phyloP scores from a whole-genome alignment of 306 rosid species.

The Quillaja saponaria region DNA sequence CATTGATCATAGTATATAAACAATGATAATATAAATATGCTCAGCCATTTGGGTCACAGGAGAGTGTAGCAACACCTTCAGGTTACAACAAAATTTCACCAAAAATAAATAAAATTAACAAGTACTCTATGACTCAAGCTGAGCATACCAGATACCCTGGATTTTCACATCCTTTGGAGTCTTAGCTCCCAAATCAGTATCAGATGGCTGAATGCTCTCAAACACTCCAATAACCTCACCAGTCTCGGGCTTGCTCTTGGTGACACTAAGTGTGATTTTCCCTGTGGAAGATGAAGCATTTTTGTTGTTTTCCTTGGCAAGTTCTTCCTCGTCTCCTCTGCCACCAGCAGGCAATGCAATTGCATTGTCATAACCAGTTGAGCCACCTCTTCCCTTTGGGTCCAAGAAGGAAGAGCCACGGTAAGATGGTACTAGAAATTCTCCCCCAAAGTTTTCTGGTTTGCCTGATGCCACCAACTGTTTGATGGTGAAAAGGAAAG shows the following conservation, averaged over 20 bases:
- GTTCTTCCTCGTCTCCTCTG: constrained; percentile 95
- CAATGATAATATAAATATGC: constrained; percentile 34
- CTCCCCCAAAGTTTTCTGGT: constrained; percentile 66
- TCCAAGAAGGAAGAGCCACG: constrained; percentile 94
- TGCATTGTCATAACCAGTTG: constrained; percentile 85
- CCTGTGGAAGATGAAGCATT: constrained; percentile 73
- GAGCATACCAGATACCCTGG: constrained; percentile 96
- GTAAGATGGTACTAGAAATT: constrained; percentile 84
- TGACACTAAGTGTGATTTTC: constrained; percentile 79
- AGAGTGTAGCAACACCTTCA: constrained; percentile 33
- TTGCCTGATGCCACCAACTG: constrained; percentile 91
- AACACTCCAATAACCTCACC: constrained; percentile 93
- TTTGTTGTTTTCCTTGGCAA: constrained; percentile 75
- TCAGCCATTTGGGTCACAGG: constrained; percentile 35
- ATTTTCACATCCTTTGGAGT: constrained; percentile 91
- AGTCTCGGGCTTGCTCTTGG: constrained; percentile 81
- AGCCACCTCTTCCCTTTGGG: constrained; percentile 99
- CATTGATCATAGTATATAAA: constrained; percentile 38
- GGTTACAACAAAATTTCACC: constrained; percentile 51
- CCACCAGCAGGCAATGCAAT: constrained; percentile 92
- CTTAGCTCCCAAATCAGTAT: constrained; percentile 97
- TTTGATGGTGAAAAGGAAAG: constrained; percentile 92
- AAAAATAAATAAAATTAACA: constrained; percentile 18
- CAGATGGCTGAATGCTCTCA: constrained; percentile 91
- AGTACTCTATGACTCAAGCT: constrained; percentile 67